Percentiles rank a stretch among this genome's conserved stretches.
phyloP scores from a whole-genome alignment of 805 yeast genomes.

The Candida takata region DNA sequence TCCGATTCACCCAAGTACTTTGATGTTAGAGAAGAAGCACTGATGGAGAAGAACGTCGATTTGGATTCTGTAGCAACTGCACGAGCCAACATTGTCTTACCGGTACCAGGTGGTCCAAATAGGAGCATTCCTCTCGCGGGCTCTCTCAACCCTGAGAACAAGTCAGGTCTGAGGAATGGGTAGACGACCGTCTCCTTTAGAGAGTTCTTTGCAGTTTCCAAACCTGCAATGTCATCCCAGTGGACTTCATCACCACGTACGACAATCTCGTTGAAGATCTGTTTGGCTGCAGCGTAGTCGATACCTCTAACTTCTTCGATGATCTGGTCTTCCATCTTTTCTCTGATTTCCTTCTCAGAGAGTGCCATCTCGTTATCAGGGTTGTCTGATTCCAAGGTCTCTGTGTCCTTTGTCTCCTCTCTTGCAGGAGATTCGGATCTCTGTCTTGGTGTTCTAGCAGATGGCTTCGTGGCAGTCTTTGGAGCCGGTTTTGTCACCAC shows the following conservation, averaged over 20 bases:
- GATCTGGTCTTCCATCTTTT: constrained; percentile 27
- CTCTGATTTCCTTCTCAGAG: constrained; percentile 23
- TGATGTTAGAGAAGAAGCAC: constrained; percentile 86
- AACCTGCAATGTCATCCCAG: constrained; percentile 96
- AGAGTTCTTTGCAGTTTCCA: constrained; percentile 80
- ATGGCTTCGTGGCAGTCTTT: constrained; percentile 2
- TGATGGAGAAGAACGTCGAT: constrained; percentile 87
- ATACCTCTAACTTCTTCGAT: constrained; percentile 47
- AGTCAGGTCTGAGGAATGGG: constrained; percentile 90
- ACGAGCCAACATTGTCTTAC: constrained; percentile 95
- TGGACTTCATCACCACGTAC: constrained; percentile 88
- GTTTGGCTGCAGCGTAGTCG: constrained; percentile 72
- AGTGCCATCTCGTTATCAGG: constrained; percentile 19
- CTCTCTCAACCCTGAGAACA: constrained; percentile 85
- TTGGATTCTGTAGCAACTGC: constrained; percentile 97
- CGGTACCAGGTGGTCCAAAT: constrained; percentile 98
- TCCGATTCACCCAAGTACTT: constrained; percentile 82
- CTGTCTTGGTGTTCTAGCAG: constrained; percentile 3
- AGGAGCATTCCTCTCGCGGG: constrained; percentile 95
- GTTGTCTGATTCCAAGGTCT: constrained; percentile 16
- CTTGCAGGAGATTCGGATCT: constrained; percentile 19
- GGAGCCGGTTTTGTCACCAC: constrained; percentile 1
- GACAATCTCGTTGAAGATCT: constrained; percentile 82
- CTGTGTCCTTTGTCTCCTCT: constrained; percentile 18
- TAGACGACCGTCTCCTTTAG: constrained; percentile 94